Evolutionary conservation across 2,329 filamentous ascomycete species (phyloP), one percentile per base, ranked within the genome.

Genomic region (Phaeosphaeria sp.): DNA sequence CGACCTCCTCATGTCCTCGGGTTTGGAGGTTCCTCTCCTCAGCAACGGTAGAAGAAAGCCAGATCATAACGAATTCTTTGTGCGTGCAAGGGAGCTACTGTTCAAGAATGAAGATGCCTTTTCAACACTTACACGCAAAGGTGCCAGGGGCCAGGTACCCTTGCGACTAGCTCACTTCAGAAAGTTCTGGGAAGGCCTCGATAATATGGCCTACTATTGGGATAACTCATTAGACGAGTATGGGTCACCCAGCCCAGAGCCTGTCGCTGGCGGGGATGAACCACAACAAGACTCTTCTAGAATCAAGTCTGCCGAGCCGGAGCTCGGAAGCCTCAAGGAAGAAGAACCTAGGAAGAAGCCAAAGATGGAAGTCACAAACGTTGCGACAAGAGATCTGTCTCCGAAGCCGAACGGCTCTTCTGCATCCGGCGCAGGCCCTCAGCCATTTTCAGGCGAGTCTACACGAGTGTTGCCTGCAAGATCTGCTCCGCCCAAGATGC

Each of bases 171-270:
- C 83, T 0, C 83, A 87, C 62, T 81, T 85, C 57, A 79, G 86
- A 51, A 86, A 84, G 55, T 89, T 89, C 72, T 89, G 84, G 82
- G 80, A 82, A 51, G 82, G 80, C 2, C 76, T 89, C 51, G 84
- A 88, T 62, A 82, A 81, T 36, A 80, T 89, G 80, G 79, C 84
- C 17, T 84, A 86, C 61, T 89, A 87, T 67, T 89, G 87, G 86
- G 87, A 89, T 67, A 79, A 78, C 40, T 86, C 82, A 57, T 68
- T 83, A 48, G 87, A 89, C 63, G 74, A 86, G 27, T 87, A 87
- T 69, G 81, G 80, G 43, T 70, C 74, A 18, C 68, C 74, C 6
- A 62, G 62, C 18, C 51, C 61, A 50, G 56, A 65, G 27, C 53
- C 60, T 36, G 60, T 50, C 21, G 21, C 42, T 47, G 42, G 44